Percentiles rank a stretch among this genome's conserved stretches.
phyloP scores from a whole-genome alignment of 1,284 basidiomycete species.

The Afroboletus lepidellus region DNA sequence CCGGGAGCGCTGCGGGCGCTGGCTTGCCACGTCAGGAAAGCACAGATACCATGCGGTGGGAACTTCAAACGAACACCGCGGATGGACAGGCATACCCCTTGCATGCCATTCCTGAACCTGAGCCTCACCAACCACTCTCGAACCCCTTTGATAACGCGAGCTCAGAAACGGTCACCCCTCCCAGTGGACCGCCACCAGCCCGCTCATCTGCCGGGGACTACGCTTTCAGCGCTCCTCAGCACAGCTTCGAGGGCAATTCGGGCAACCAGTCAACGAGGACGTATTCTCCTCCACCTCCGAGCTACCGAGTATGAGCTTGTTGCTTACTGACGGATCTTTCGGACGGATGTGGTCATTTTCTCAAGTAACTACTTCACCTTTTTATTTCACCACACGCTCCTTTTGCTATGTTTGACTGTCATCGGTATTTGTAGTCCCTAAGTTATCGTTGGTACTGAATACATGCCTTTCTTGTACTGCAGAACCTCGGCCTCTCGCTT shows the following conservation, averaged over 20 bases:
- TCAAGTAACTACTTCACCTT: background rate
- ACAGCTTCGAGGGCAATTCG: slow-evolving; percentile 23
- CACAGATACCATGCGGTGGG: slow-evolving; percentile 30
- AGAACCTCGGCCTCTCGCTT: background rate
- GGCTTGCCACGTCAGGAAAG: slow-evolving; percentile 23
- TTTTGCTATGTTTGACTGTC: slow-evolving; percentile 2
- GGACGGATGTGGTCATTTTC: background rate
- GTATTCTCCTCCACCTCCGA: slow-evolving; percentile 26
- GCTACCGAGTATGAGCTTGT: slow-evolving; percentile 15
- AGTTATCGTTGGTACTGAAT: slow-evolving; percentile 19
- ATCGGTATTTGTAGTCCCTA: slow-evolving; percentile 12
- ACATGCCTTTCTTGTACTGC: slow-evolving; percentile 15
- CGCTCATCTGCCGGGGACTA: slow-evolving; percentile 19
- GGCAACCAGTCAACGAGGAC: background rate
- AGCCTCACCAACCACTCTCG: slow-evolving; percentile 9
- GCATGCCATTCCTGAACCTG: slow-evolving; percentile 21
- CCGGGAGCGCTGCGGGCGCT: slow-evolving; percentile 11
- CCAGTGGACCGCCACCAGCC: slow-evolving; percentile 13
- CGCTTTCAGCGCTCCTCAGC: slow-evolving; percentile 23
- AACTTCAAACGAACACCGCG: slow-evolving; percentile 24
- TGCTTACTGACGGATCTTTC: background rate
- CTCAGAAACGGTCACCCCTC: slow-evolving; percentile 17
- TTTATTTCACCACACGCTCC: slow-evolving; percentile 4
- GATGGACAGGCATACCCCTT: slow-evolving; percentile 28
- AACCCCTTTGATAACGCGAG: slow-evolving; percentile 26